Evolutionary conservation across 306 rosid species (phyloP).

Genomic region (Dryas octopetala): DNA sequence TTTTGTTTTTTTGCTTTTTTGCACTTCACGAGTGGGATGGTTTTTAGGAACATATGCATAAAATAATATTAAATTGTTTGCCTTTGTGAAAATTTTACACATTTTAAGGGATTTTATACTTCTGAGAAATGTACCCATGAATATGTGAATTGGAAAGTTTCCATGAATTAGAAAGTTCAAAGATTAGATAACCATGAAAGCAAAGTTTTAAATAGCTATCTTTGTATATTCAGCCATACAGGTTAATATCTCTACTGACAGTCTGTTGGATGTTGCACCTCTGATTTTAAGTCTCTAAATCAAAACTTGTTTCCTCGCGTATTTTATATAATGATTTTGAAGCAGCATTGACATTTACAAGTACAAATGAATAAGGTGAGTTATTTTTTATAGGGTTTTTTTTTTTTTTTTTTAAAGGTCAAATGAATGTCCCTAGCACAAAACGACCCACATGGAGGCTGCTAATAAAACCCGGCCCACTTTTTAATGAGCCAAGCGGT

Average conservation of each 20-base stretch:
- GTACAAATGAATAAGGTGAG: not conserved
- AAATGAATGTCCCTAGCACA: no score
- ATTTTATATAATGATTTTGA: not conserved
- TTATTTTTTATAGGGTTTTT: no score
- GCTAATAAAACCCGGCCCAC: no score
- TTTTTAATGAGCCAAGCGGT: no score
- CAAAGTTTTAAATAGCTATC: not conserved
- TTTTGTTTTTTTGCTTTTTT: not conserved
- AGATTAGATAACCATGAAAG: not conserved
- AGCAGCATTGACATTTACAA: constrained; percentile 2
- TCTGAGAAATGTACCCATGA: not conserved
- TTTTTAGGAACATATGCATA: not conserved
- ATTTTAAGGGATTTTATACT: not conserved
- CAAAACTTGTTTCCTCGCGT: not conserved
- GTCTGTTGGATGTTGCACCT: constrained; percentile 20
- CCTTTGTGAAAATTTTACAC: not conserved
- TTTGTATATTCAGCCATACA: not conserved
- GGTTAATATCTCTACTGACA: constrained; percentile 4
- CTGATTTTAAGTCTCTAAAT: not conserved
- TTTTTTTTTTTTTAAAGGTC: no score
- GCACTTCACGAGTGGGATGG: not conserved
- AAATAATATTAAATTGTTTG: no score
- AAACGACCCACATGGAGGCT: no score
- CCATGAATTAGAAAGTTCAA: not conserved
- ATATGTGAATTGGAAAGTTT: not conserved